Percentiles rank a stretch among this genome's conserved stretches.
These are phyloP conservation scores for Pouteria glomerata DNA, from an alignment of 148 eudicot genomes.

Conservation along the genomic window DNA sequence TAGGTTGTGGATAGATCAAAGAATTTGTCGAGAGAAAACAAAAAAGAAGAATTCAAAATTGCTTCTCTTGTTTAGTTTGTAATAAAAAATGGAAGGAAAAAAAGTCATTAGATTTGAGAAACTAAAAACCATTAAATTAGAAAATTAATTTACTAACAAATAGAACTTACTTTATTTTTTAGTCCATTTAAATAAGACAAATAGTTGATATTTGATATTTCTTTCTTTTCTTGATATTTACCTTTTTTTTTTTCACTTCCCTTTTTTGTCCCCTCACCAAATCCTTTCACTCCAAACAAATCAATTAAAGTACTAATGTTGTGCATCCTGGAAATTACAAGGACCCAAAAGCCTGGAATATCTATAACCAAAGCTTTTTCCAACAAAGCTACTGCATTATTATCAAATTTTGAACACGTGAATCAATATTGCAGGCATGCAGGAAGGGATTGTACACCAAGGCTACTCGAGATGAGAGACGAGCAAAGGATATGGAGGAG, in stretches of 20 bases:
- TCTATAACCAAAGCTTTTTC: background rate
- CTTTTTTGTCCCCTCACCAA: background rate
- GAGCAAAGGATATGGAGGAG: conserved; percentile 30
- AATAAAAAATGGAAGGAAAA: background rate
- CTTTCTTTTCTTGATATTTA: background rate
- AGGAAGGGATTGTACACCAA: conserved; percentile 36
- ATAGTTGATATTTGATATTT: no score
- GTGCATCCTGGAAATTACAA: background rate
- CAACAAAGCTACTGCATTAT: background rate
- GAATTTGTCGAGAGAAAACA: no score
- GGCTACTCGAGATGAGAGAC: conserved; percentile 31
- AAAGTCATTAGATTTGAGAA: background rate
- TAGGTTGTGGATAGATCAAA: no score
- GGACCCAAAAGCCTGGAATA: background rate
- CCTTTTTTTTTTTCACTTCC: background rate
- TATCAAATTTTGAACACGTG: background rate
- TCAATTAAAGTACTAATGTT: background rate
- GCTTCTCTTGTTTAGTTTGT: no score
- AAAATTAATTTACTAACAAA: no score
- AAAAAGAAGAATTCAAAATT: no score
- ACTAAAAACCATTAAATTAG: background rate
- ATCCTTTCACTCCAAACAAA: background rate
- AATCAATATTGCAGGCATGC: conserved; percentile 46
- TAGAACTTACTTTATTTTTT: no score
- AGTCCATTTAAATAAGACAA: no score